Conservation (phyloP, 371 early-diverging fungal species). For the Mucor sp. region DNA sequence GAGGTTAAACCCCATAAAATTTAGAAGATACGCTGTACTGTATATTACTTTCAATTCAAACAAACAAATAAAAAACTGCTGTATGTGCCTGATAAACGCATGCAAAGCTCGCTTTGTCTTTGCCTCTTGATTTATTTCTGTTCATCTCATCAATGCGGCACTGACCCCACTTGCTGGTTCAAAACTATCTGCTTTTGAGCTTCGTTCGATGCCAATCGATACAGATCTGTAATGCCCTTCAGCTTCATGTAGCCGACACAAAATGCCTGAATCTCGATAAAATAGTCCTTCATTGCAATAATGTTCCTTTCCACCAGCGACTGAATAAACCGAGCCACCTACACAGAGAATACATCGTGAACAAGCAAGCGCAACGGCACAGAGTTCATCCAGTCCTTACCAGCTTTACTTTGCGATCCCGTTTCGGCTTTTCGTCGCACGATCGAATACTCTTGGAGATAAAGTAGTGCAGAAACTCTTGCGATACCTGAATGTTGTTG, state of each 20-base stretch:
- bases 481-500: conserved; percentile 36
- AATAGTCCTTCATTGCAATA: conserved; percentile 60
- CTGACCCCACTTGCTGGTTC: background rate
- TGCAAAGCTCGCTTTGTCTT: background rate
- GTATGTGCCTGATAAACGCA: background rate
- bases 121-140: too few species aligned
- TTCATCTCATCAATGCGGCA: background rate
- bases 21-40: background rate
- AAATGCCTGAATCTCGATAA: conserved; percentile 64
- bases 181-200: conserved; percentile 14
- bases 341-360: background rate
- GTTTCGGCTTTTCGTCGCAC: conserved; percentile 57
- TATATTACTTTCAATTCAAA: background rate
- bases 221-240: conserved; percentile 35
- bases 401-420: conserved; percentile 69
- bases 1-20: conserved; percentile 18
- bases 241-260: conserved; percentile 24
- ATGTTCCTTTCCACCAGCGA: conserved; percentile 59
- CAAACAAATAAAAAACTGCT: background rate
- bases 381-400: conserved; percentile 31
- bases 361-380: background rate
- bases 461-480: conserved; percentile 64
- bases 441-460: conserved; percentile 68
- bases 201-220: conserved; percentile 33
- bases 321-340: conserved; percentile 75